Evolutionary conservation across 2,329 filamentous ascomycete genomes (phyloP), one percentile per base, ranked within the genome.

Genomic region (Tolypocladium nubicola): DNA sequence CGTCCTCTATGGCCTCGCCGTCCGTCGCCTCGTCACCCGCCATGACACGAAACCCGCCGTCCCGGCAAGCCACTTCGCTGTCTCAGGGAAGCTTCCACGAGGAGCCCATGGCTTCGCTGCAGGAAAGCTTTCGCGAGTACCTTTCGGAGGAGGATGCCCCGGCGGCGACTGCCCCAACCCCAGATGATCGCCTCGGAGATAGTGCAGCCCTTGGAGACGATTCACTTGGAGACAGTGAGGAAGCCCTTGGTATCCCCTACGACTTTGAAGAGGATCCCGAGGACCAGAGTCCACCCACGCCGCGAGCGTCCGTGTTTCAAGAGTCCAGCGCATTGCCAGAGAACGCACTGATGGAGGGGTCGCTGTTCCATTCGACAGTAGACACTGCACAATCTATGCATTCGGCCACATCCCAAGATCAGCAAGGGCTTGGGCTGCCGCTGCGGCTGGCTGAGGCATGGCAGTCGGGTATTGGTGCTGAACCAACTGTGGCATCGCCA

Each of bases 221-320:
- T 54, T 64, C 60, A 19, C 64, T 75, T 21, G 67, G 63, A 37
- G 79, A 84, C 62, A 83, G 79, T 60, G 81, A 84, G 60, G 78
- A 78, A 55, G 80, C 80, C 1, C 74, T 83, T 49, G 74, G 77
- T 56, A 83, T 83, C 40, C 80, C 81, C 0, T 83, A 83, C 59
- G 79, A 82, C 33, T 64, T 79, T 10, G 69, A 70, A 7, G 71
- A 73, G 1, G 71, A 72, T 3, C 68, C 70, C 4, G 71, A 70
- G 11, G 67, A 71, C 19, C 64, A 74, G 50, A 70, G 67, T 19
- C 73, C 71, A 33, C 71, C 78, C 8, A 86, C 82, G 0, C 83
- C 83, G 1, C 75, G 79, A 47, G 82, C 81, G 4, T 81, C 78
- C 3, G 64, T 77, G 52, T 75, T 76, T 60, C 67, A 73, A 60